Conservation (phyloP, 768 basidiomycete genomes). For the Rhodosporidiobolus sp. region DNA sequence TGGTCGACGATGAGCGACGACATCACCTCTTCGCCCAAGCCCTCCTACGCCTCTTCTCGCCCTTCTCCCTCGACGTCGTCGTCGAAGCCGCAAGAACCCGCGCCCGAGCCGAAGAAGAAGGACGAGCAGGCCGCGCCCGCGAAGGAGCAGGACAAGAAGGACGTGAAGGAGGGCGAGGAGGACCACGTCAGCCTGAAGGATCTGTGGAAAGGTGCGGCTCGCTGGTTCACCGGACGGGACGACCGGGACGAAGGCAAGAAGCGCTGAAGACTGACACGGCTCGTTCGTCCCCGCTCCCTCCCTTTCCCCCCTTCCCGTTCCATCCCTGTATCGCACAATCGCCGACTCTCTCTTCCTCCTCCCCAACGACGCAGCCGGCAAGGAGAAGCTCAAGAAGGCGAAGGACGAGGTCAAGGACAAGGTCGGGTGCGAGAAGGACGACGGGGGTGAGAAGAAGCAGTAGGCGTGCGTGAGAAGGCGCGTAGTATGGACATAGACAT, state of each 20-base stretch:
- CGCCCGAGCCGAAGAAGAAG: not conserved
- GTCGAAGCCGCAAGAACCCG: not conserved
- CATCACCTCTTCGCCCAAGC: conserved; percentile 19
- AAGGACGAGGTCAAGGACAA: conserved; percentile 24
- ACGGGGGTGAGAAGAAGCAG: too few species aligned
- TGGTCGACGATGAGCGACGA: conserved; percentile 36
- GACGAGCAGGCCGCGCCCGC: not conserved
- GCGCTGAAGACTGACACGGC: not conserved
- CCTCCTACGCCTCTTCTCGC: not conserved
- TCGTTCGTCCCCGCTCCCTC: conserved; percentile 7
- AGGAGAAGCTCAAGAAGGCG: conserved; percentile 27
- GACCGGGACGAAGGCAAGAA: not conserved
- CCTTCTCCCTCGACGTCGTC: not conserved
- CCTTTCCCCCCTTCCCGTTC: not conserved
- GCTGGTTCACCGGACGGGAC: conserved; percentile 9
- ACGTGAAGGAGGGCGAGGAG: not conserved
- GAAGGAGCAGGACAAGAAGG: conserved; percentile 12
- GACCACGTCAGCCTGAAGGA: conserved; percentile 19
- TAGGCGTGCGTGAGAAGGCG: too few species aligned
- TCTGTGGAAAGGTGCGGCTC: conserved; percentile 37
- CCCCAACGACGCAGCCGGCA: conserved; percentile 19
- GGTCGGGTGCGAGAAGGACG: too few species aligned
- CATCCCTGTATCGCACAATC: not conserved
- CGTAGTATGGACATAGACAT: too few species aligned
- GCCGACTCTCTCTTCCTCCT: too few species aligned